These are phyloP conservation scores for Salix suchowensis DNA, from an alignment of 345 rosid genomes.

Conservation along the genomic window DNA sequence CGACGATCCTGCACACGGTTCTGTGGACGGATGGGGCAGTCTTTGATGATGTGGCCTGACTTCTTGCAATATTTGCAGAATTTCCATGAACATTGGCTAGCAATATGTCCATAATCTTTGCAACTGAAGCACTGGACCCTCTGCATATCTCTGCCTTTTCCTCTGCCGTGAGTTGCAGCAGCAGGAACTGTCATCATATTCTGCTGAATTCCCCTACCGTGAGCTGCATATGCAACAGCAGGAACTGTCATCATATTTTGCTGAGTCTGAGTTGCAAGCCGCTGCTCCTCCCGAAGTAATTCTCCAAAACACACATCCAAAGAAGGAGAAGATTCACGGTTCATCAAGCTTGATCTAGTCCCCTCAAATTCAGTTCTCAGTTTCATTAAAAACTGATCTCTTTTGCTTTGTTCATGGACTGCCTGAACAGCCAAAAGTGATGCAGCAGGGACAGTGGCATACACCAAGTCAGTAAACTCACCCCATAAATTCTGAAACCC, in stretches of 20 bases:
- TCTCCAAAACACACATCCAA: background rate
- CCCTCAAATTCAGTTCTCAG: background rate
- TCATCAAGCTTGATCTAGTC: background rate
- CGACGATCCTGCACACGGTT: background rate
- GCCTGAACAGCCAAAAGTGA: background rate
- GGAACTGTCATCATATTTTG: background rate
- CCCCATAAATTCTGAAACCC: background rate
- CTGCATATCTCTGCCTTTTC: background rate
- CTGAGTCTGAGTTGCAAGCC: background rate
- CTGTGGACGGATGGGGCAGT: background rate
- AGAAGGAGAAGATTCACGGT: background rate
- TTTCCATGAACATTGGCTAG: background rate
- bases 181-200: background rate
- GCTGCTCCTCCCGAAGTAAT: background rate
- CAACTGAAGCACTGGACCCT: background rate
- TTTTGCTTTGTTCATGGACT: conserved; percentile 9
- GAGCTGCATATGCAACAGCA: background rate
- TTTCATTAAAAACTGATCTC: background rate
- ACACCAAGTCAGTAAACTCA: background rate
- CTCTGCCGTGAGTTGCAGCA: background rate
- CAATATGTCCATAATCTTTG: background rate
- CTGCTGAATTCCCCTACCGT: background rate
- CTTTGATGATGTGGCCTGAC: background rate
- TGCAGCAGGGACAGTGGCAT: background rate
- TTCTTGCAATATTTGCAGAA: conserved; percentile 8